Evolutionary conservation across 2,329 filamentous ascomycete species (phyloP).

Genomic region (Sporothrix humicola): DNA sequence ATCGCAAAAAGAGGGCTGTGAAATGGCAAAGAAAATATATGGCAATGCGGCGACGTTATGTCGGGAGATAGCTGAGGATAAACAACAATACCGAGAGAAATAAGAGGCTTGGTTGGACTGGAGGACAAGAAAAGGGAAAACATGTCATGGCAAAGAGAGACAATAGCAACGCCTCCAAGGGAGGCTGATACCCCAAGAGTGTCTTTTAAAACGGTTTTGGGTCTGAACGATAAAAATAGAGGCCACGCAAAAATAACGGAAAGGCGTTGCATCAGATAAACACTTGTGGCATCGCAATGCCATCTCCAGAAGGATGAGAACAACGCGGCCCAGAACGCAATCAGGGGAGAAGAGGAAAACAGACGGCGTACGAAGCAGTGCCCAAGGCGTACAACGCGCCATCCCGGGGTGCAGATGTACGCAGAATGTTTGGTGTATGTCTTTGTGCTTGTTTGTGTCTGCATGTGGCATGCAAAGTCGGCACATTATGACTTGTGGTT

Average conservation of each 20-base stretch:
- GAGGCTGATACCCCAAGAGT: slow-evolving; percentile 15
- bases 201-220: slow-evolving; percentile 10
- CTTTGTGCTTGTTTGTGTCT: background rate
- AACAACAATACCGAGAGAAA: background rate
- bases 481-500: background rate
- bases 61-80: background rate
- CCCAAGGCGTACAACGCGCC: slow-evolving; percentile 15
- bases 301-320: background rate
- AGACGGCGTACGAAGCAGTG: background rate
- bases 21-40: slow-evolving; percentile 18
- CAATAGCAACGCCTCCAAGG: background rate
- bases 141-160: background rate
- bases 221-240: background rate
- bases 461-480: slow-evolving; percentile 11
- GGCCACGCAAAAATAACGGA: background rate
- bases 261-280: slow-evolving; percentile 15
- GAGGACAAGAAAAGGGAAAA: background rate
- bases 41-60: background rate
- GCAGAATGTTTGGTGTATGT: too few species aligned
- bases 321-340: background rate
- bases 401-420: background rate
- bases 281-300: slow-evolving; percentile 5
- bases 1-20: background rate
- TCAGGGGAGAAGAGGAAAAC: background rate
- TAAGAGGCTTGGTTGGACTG: background rate